Base-by-base conservation (phyloP, 2,329 filamentous ascomycete species). In the Ophidiomyces ophidiicola region DNA sequence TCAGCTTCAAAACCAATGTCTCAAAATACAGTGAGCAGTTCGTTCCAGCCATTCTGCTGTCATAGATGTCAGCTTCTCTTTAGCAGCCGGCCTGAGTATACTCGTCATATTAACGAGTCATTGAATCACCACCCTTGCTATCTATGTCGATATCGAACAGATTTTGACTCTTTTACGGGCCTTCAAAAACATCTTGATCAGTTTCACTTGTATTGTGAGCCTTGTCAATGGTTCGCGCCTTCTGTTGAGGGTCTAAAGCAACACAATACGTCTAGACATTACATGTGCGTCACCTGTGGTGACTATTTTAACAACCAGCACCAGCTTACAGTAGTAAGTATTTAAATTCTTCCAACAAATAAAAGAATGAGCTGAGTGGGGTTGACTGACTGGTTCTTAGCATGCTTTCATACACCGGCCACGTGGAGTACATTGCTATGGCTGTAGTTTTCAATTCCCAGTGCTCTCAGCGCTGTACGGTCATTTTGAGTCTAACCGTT, bases 401-500 rank as follows among this genome's bases (percentile, higher is more conserved):
- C 47, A 50, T 39, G 43, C 39, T 4, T 42, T 42, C 33, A 38
- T 35, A 5, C 48, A 51, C 12, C 42, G 49, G 7, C 49, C 45
- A 7, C 32, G 39, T 18, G 44, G 26, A 2, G 43, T 49, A 3
- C 6, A 25, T 6, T 52, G 48, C 29, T 42, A 44, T 26, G 44
- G 50, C 14, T 52, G 49, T 15, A 11, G 29, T 3, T 30, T 44
- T n/a, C 36, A 41, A 10, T 51, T 51, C 26, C 32, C 36, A 3
- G 38, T 46, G 1, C 35, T 47, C 11, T 48, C 50, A 2, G 46
- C 46, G 0, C 32, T 43, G 17, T 51, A 51, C 36, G 49, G 48
- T 23, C 50, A 52, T 26, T 39, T 52, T 7, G 50, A 52, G 31
- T 50, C 48, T 1, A 43, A 39, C n/a, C 44, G 39, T n/a, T 50